These are phyloP conservation scores for Pichia cactophila DNA, from an alignment of 1,139 yeast species.

Conservation along the genomic window DNA sequence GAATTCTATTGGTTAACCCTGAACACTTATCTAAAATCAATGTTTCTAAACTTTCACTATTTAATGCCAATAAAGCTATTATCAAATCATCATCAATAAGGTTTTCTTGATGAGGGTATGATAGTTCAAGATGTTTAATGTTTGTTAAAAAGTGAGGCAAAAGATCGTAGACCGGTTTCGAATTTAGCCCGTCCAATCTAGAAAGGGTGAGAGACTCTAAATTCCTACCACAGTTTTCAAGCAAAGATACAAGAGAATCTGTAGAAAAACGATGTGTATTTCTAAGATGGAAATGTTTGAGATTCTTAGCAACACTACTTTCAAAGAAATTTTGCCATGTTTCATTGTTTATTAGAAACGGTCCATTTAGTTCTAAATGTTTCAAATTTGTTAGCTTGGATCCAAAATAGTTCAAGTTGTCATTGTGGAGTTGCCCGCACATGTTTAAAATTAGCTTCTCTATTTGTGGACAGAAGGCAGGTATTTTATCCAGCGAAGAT, in stretches of 20 bases:
- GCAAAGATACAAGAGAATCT: conserved; percentile 53
- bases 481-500: conserved; percentile 61
- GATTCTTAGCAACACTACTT: conserved; percentile 33
- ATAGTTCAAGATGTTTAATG: conserved; percentile 54
- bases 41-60: conserved; percentile 53
- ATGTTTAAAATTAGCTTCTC: conserved; percentile 62
- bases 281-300: conserved; percentile 52
- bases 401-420: conserved; percentile 56
- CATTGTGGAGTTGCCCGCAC: conserved; percentile 91
- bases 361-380: conserved; percentile 66
- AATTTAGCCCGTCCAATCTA: conserved; percentile 63
- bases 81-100: conserved; percentile 66
- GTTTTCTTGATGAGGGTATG: conserved; percentile 60
- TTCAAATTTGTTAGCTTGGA: conserved; percentile 49
- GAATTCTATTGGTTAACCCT: conserved; percentile 56
- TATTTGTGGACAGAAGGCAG: conserved; percentile 71
- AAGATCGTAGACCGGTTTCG: conserved; percentile 50
- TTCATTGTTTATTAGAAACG: conserved; percentile 68
- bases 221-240: conserved; percentile 54
- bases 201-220: conserved; percentile 48
- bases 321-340: conserved; percentile 71
- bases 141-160: conserved; percentile 56
- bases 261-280: conserved; percentile 81
- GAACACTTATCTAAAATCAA: conserved; percentile 68
- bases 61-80: conserved; percentile 51